Evolutionary conservation across 441 rosid species (phyloP), one percentile per base, ranked within the genome.

Genomic region (Hypseocharis bilobata): DNA sequence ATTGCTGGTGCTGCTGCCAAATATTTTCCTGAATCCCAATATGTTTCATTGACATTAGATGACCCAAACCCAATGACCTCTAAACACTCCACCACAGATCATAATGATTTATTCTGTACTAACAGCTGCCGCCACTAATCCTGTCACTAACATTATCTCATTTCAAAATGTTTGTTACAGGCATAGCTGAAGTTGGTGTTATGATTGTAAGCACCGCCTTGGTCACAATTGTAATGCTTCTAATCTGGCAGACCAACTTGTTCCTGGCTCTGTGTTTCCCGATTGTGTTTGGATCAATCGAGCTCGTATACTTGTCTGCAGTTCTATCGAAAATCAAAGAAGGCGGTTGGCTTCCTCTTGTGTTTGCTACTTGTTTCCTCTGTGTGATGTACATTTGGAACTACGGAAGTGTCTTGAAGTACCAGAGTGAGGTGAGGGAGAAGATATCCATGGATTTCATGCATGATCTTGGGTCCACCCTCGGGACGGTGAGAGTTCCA

Each of bases 331-430:
- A 90, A 76, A 69, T 92, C 63, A 28, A 20, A 52, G 85, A 92
- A 30, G 98, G 98, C 1, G 97, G 94, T 63, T 92, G 98, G 98
- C 86, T 92, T 63, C 98, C 98, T 0, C 85, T 92, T 0, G 98
- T 65, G 60, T 92, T 90, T 38, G 89, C 98, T 52, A 51, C 76
- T 17, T 76, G 68, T 80, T 92, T 90, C 77, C 89, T 92, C 42
- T 79, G 78, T 0, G 68, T 87, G 51, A 92, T 90, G 98, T 92
- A 90, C 84, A 71, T 81, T 40, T 92, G 97, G 98, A 92, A 92
- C 69, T 90, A 92, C 29, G 98, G 98, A 47, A 92, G 94, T 38
- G 94, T 92, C 36, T 72, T 90, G 74, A 92, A 92, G 81, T 92
- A 90, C 88, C 85, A 68, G 63, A 88, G 92, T 72, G 98, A 92